Evolutionary conservation across 2,329 filamentous ascomycete species (phyloP).

Genomic region (Gliomastix tumulicola): DNA sequence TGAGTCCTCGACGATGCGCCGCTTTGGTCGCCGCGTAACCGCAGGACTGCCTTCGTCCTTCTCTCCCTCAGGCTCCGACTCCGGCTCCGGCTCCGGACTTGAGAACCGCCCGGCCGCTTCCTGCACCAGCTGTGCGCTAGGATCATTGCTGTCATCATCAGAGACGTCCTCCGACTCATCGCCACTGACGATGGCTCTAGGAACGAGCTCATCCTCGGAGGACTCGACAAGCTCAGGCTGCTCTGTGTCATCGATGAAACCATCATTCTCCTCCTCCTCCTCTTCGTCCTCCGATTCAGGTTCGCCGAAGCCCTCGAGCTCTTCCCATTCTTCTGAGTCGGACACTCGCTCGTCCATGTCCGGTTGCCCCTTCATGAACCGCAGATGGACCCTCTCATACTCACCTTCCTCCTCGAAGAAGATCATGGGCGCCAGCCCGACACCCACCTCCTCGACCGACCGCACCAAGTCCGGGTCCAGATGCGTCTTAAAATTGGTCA

Average conservation of each 20-base stretch:
- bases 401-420: background rate
- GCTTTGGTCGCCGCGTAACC: constrained; percentile 1
- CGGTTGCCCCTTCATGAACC: background rate
- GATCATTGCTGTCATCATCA: background rate
- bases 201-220: constrained; percentile 6
- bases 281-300: background rate
- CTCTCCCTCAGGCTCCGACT: constrained; percentile 2
- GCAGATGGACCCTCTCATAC: no score
- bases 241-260: constrained; percentile 6
- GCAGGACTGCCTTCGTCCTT: no score
- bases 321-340: constrained; percentile 1
- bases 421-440: background rate
- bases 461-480: no score
- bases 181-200: constrained; percentile 3
- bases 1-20: constrained; percentile 5
- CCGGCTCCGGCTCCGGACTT: constrained; percentile 2
- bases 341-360: background rate
- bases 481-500: no score
- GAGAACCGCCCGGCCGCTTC: constrained; percentile 2
- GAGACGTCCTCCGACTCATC: constrained; percentile 1
- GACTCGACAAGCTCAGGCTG: constrained; percentile 2
- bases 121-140: background rate
- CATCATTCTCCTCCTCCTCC: constrained; percentile 6
- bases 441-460: no score
- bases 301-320: background rate